phyloP scores from a whole-genome alignment of 345 rosid genomes.

The Salix purpurea region DNA sequence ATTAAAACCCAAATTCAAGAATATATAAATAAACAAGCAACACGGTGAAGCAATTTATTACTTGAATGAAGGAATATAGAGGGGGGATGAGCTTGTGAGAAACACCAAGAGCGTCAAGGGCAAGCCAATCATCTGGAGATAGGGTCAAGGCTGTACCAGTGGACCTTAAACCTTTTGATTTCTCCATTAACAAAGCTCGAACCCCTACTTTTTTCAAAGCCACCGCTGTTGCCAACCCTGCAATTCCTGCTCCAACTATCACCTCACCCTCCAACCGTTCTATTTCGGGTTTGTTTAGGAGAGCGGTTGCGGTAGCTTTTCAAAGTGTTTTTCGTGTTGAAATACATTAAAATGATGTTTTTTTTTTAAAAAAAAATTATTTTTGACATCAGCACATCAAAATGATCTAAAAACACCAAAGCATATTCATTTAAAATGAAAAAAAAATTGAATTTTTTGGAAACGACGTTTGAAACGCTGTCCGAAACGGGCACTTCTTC shows the following conservation, averaged over 20 bases:
- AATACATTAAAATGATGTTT: too few relatives aligned
- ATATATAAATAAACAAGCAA: neutral
- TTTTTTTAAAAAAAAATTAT: too few relatives aligned
- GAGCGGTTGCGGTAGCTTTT: too few relatives aligned
- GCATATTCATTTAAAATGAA: too few relatives aligned
- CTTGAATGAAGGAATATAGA: slow-evolving; percentile 4
- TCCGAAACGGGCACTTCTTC: neutral
- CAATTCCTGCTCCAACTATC: slow-evolving; percentile 37
- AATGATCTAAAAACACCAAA: too few relatives aligned
- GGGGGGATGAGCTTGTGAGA: slow-evolving; percentile 32
- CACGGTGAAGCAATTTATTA: neutral
- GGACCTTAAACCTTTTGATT: slow-evolving; percentile 20
- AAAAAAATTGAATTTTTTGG: too few relatives aligned
- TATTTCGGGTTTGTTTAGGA: neutral
- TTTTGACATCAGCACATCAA: too few relatives aligned
- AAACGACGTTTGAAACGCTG: too few relatives aligned
- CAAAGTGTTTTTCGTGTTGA: too few relatives aligned
- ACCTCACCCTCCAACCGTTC: slow-evolving; percentile 27
- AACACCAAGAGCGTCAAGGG: slow-evolving; percentile 40
- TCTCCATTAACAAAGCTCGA: slow-evolving; percentile 30
- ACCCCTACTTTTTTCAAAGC: slow-evolving; percentile 35
- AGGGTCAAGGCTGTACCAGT: slow-evolving; percentile 31
- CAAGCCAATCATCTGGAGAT: slow-evolving; percentile 36
- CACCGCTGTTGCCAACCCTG: slow-evolving; percentile 36
- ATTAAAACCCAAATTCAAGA: too few relatives aligned